A percentile compares a stretch with the other conserved stretches of the same genome.
These are phyloP conservation scores for Triangularia verruculosa DNA, from an alignment of 2,329 filamentous ascomycete genomes.

Conservation along the genomic window DNA sequence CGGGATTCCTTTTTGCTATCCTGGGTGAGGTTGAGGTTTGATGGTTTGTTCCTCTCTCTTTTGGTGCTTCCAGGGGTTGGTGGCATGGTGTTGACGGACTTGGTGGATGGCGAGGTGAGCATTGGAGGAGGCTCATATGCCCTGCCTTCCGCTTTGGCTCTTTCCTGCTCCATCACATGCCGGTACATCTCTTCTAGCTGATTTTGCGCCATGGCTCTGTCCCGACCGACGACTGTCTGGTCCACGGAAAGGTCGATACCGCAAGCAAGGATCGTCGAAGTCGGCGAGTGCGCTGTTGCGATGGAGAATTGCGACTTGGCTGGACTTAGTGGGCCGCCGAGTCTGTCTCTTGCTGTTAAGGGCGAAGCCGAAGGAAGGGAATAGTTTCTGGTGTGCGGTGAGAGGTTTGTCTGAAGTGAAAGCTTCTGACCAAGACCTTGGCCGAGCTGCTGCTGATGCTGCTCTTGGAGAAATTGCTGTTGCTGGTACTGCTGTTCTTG, in stretches of 20 bases:
- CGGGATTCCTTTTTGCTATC: conserved; percentile 54
- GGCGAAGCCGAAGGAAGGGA: conserved; percentile 44
- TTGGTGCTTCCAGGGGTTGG: conserved; percentile 31
- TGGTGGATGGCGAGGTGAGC: conserved; percentile 29
- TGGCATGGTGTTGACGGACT: conserved; percentile 24
- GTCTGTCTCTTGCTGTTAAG: background rate
- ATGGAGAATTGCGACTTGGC: conserved; percentile 31
- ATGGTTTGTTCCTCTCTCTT: conserved; percentile 49
- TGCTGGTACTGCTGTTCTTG: background rate
- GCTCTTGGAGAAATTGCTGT: background rate
- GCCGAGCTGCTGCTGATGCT: background rate
- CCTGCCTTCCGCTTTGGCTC: conserved; percentile 57
- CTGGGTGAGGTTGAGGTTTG: conserved; percentile 47
- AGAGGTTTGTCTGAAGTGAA: conserved; percentile 29
- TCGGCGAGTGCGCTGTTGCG: conserved; percentile 40
- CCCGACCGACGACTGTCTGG: conserved; percentile 68
- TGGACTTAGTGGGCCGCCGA: conserved; percentile 31
- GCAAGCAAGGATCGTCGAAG: conserved; percentile 47
- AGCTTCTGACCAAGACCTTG: conserved; percentile 9
- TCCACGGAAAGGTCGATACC: conserved; percentile 72
- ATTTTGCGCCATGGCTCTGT: conserved; percentile 71
- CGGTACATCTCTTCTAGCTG: conserved; percentile 90
- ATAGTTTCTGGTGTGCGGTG: conserved; percentile 44
- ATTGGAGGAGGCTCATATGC: conserved; percentile 43
- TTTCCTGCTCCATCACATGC: conserved; percentile 87